Evolutionary conservation across 306 rosid genomes (phyloP).

Genomic region (Inga oerstediana): DNA sequence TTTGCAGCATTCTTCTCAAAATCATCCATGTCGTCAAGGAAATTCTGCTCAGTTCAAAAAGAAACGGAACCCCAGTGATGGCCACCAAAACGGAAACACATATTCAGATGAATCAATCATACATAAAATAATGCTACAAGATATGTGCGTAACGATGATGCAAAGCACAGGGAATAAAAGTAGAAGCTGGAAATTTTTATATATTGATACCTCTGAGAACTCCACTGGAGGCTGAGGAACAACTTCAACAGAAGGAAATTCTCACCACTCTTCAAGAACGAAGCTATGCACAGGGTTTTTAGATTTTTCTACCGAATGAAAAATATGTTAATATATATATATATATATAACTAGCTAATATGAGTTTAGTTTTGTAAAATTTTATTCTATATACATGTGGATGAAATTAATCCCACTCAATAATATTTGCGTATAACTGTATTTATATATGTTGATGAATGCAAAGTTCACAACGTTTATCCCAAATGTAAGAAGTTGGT

Average conservation of each 20-base stretch:
- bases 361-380: neutral
- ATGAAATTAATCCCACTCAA: neutral
- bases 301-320: conserved; percentile 33
- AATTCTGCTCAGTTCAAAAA: conserved; percentile 40
- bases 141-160: no score
- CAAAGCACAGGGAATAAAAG: neutral
- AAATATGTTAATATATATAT: neutral
- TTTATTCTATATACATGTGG: neutral
- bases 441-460: no score
- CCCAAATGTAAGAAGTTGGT: no score
- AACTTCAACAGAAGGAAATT: conserved; percentile 65
- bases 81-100: neutral
- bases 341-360: neutral
- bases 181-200: neutral
- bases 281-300: conserved; percentile 37
- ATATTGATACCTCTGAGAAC: conserved; percentile 43
- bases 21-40: conserved; percentile 69
- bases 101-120: conserved; percentile 27
- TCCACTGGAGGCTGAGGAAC: conserved; percentile 43
- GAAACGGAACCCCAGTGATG: neutral
- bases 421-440: neutral
- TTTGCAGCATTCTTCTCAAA: neutral
- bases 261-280: conserved; percentile 41
- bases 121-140: neutral
- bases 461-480: no score